phyloP scores from a whole-genome alignment of 2,329 filamentous ascomycete genomes.

The Venturia aucupariae region DNA sequence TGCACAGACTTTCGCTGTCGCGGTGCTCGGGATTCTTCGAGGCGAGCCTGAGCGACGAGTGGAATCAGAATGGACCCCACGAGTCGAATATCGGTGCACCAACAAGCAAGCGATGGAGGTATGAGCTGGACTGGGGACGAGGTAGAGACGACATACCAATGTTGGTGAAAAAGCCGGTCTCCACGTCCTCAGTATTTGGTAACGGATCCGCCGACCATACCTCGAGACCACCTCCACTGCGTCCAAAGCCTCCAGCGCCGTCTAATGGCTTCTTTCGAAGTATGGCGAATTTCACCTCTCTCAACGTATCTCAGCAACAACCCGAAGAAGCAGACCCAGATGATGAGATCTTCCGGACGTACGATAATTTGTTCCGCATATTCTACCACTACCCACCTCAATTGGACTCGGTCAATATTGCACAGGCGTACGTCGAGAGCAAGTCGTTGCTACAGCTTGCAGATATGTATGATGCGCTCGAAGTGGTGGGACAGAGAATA shows the following conservation, averaged over 20 bases:
- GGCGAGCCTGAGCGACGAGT: conserved; percentile 70
- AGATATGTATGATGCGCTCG: conserved; percentile 89
- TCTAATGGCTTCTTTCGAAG: conserved; percentile 67
- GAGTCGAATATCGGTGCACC: conserved; percentile 28
- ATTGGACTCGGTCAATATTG: conserved; percentile 79
- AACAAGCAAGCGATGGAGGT: conserved; percentile 63
- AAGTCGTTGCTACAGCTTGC: conserved; percentile 80
- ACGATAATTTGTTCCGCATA: conserved; percentile 89
- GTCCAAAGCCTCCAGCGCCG: conserved; percentile 55
- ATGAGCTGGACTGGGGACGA: conserved; percentile 72
- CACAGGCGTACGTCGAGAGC: conserved; percentile 86
- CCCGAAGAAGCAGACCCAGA: not conserved
- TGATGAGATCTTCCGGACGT: conserved; percentile 75
- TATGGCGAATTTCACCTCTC: conserved; percentile 65
- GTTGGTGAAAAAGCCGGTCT: conserved; percentile 67
- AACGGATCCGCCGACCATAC: conserved; percentile 21
- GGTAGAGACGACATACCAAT: conserved; percentile 71
- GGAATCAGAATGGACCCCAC: conserved; percentile 40
- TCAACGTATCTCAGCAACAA: conserved; percentile 39
- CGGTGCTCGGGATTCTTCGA: conserved; percentile 94
- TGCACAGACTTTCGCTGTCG: conserved; percentile 78
- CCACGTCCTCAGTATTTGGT: conserved; percentile 22
- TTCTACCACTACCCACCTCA: conserved; percentile 89
- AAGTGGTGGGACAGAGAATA: conserved; percentile 78
- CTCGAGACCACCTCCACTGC: conserved; percentile 42